Conservation (phyloP, 768 basidiomycete genomes). For the Albatrellus ellisii region DNA sequence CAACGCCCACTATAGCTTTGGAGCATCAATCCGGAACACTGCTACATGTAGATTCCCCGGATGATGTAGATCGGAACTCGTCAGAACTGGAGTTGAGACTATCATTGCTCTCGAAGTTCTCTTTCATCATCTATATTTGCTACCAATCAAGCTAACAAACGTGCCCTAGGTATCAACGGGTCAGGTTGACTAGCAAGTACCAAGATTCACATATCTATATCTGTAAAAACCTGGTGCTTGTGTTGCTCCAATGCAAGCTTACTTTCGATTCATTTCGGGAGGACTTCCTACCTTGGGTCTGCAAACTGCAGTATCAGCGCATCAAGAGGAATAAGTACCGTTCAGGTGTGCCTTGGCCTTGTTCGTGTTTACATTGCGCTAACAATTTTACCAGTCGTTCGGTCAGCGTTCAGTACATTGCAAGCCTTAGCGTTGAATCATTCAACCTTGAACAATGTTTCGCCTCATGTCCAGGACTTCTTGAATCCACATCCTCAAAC, state of each 20-base stretch:
- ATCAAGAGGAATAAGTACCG: conserved; percentile 48
- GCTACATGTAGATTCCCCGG: conserved; percentile 58
- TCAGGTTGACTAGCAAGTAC: conserved; percentile 49
- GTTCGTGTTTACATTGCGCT: too few species aligned
- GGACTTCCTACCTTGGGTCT: conserved; percentile 88
- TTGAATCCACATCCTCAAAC: not conserved
- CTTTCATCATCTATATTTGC: conserved; percentile 7
- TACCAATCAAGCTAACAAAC: not conserved
- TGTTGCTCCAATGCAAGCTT: conserved; percentile 52
- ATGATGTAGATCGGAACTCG: conserved; percentile 50
- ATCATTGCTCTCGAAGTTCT: conserved; percentile 56
- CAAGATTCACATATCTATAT: conserved; percentile 90
- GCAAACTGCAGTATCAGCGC: conserved; percentile 70
- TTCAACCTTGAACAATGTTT: conserved; percentile 33
- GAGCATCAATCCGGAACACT: conserved; percentile 53
- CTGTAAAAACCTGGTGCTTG: conserved; percentile 62
- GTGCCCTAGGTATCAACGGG: conserved; percentile 49
- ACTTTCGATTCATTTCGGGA: conserved; percentile 76
- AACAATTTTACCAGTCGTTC: too few species aligned
- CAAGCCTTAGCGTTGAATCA: conserved; percentile 44
- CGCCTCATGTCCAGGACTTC: conserved; percentile 5
- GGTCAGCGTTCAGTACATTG: too few species aligned
- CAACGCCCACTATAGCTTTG: conserved; percentile 47
- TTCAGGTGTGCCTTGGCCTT: too few species aligned
- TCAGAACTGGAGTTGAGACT: conserved; percentile 68